These are phyloP conservation scores for Apocynum venetum DNA, from an alignment of 257 asterid genomes.

Conservation along the genomic window DNA sequence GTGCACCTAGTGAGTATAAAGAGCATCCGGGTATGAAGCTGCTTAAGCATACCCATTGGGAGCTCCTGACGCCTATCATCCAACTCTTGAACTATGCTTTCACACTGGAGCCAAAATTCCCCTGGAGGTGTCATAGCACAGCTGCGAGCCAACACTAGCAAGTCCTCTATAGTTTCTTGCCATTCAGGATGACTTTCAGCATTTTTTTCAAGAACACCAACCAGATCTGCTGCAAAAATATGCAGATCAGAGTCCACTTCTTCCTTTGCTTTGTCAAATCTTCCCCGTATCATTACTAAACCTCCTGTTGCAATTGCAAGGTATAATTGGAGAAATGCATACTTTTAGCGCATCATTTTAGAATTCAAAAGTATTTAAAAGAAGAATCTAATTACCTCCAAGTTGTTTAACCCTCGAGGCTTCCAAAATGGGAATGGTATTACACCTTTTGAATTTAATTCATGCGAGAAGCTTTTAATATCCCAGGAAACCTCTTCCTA, in stretches of 20 bases:
- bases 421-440: conserved; percentile 98
- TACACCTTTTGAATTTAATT: conserved; percentile 93
- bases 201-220: conserved; percentile 88
- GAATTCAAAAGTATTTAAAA: conserved; percentile 13
- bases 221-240: conserved; percentile 90
- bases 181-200: conserved; percentile 89
- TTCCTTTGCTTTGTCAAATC: conserved; percentile 97
- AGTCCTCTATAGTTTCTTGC: conserved; percentile 97
- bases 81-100: conserved; percentile 95
- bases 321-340: conserved; percentile 23
- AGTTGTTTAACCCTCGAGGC: conserved; percentile 80
- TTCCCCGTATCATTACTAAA: conserved; percentile 80
- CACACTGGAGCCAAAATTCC: conserved; percentile 99
- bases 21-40: conserved; percentile 98
- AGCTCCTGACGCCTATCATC: conserved; percentile 98
- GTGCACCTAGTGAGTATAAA: conserved; percentile 98
- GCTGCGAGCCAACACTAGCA: conserved; percentile 83
- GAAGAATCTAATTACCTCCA: conserved; percentile 62
- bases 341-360: conserved; percentile 18
- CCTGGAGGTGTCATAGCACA: conserved; percentile 96
- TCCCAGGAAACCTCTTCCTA: conserved; percentile 96
- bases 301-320: conserved; percentile 56
- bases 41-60: conserved; percentile 82
- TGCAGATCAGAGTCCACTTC: conserved; percentile 97
- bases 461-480: conserved; percentile 97